Evolutionary conservation across 164 flowering plant species (phyloP).

Genomic region (Hamamelis virginiana): DNA sequence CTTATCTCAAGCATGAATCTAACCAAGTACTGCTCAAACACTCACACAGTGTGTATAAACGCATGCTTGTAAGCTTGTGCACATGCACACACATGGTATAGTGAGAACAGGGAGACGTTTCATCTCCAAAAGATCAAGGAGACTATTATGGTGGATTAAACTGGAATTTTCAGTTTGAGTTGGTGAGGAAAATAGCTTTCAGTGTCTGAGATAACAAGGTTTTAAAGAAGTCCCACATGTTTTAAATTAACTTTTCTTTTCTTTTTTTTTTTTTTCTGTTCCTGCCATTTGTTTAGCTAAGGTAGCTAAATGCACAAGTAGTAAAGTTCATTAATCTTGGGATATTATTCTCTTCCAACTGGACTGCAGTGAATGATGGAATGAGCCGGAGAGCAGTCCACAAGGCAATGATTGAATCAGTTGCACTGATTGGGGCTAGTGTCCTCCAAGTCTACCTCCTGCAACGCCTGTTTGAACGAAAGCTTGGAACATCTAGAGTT

Average conservation of each 20-base stretch:
- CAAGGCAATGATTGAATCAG: conserved; percentile 81
- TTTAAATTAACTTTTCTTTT: background rate
- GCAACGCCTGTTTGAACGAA: conserved; percentile 80
- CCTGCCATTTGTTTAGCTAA: background rate
- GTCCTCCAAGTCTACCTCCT: conserved; percentile 87
- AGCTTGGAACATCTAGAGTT: conserved; percentile 74
- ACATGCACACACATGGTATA: too few relatives aligned
- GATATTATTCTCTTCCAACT: background rate
- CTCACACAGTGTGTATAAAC: too few relatives aligned
- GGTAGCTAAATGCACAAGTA: background rate
- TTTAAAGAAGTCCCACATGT: too few relatives aligned
- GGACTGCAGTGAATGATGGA: conserved; percentile 76
- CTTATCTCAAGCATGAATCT: too few relatives aligned
- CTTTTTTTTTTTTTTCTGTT: background rate
- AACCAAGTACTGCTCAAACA: too few relatives aligned
- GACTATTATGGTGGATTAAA: too few relatives aligned
- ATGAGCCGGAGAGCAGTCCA: conserved; percentile 85
- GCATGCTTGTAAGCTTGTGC: too few relatives aligned
- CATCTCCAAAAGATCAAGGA: too few relatives aligned
- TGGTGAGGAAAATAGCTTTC: too few relatives aligned
- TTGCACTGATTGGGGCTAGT: conserved; percentile 78
- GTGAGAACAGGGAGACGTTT: too few relatives aligned
- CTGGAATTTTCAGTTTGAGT: too few relatives aligned
- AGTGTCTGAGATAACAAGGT: too few relatives aligned
- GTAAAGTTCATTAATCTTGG: background rate